Percentiles rank a stretch among this genome's conserved stretches.
These are phyloP conservation scores for Racocetra persica DNA, from an alignment of 371 early-diverging fungal genomes.

Conservation along the genomic window DNA sequence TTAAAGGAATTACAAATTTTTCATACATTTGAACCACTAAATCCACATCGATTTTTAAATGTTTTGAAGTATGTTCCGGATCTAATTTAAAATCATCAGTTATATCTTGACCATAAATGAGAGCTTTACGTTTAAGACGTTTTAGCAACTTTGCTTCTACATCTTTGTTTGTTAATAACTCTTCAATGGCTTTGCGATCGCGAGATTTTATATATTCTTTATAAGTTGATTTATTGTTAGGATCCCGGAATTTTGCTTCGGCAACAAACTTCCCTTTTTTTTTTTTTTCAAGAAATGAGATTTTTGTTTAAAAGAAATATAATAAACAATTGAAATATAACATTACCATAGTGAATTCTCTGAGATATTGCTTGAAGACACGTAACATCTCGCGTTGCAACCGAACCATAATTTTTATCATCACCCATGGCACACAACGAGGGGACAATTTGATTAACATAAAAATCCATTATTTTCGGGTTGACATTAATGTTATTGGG, in stretches of 20 bases:
- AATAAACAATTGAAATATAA: slow-evolving; percentile 23
- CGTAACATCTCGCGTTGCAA: slow-evolving; percentile 92
- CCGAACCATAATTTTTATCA: slow-evolving; percentile 90
- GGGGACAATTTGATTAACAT: slow-evolving; percentile 76
- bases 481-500: slow-evolving; percentile 88
- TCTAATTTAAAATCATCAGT: slow-evolving; percentile 50
- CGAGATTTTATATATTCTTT: slow-evolving; percentile 78
- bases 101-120: slow-evolving; percentile 91
- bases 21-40: slow-evolving; percentile 89
- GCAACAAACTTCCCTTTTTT: slow-evolving; percentile 90
- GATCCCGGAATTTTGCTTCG: slow-evolving; percentile 93
- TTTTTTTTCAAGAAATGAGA: too few species aligned
- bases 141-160: slow-evolving; percentile 86
- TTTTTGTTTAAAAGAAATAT: slow-evolving; percentile 9
- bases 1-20: slow-evolving; percentile 85
- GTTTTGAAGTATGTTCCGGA: slow-evolving; percentile 45
- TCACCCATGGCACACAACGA: slow-evolving; percentile 69
- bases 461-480: slow-evolving; percentile 77
- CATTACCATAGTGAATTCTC: slow-evolving; percentile 91
- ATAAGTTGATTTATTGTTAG: slow-evolving; percentile 73
- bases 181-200: slow-evolving; percentile 81
- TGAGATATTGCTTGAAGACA: slow-evolving; percentile 91
- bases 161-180: slow-evolving; percentile 81
- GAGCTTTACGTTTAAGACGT: slow-evolving; percentile 85
- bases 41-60: slow-evolving; percentile 71